These are phyloP conservation scores for Torulaspora quercuum DNA, from an alignment of 805 yeast species.

Conservation along the genomic window DNA sequence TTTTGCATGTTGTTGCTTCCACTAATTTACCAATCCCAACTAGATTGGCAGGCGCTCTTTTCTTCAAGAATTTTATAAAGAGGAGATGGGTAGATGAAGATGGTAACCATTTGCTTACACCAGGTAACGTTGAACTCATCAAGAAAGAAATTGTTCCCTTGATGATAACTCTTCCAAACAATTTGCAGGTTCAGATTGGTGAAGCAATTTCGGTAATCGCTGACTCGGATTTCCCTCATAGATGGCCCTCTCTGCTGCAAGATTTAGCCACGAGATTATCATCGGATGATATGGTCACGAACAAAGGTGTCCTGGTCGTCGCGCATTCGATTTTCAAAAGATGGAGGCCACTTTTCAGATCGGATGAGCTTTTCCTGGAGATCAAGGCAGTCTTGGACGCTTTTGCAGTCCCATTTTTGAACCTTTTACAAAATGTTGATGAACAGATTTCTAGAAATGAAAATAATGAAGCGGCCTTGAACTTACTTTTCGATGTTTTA, in stretches of 20 bases:
- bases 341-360: slow-evolving; percentile 93
- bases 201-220: slow-evolving; percentile 92
- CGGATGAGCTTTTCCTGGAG: slow-evolving; percentile 84
- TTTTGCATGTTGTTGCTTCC: slow-evolving; percentile 75
- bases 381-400: slow-evolving; percentile 82
- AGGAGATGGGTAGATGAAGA: slow-evolving; percentile 89
- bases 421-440: slow-evolving; percentile 67
- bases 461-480: slow-evolving; percentile 49
- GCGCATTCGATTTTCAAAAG: slow-evolving; percentile 94
- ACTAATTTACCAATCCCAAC: slow-evolving; percentile 49
- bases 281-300: slow-evolving; percentile 60
- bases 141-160: slow-evolving; percentile 77
- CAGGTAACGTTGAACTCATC: slow-evolving; percentile 60
- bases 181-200: slow-evolving; percentile 88
- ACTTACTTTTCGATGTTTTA: slow-evolving; percentile 63
- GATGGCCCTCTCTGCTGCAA: slow-evolving; percentile 77
- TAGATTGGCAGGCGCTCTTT: slow-evolving; percentile 83
- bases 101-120: slow-evolving; percentile 66
- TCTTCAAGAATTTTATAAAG: slow-evolving; percentile 81
- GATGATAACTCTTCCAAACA: slow-evolving; percentile 77
- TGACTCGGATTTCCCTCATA: slow-evolving; percentile 89
- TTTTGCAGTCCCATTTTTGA: slow-evolving; percentile 75
- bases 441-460: slow-evolving; percentile 49
- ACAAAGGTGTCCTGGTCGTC: slow-evolving; percentile 83
- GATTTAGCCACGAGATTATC: slow-evolving; percentile 67